Base-by-base conservation (phyloP, 176 grass and related monocot species). In the Guadua angustifolia region DNA sequence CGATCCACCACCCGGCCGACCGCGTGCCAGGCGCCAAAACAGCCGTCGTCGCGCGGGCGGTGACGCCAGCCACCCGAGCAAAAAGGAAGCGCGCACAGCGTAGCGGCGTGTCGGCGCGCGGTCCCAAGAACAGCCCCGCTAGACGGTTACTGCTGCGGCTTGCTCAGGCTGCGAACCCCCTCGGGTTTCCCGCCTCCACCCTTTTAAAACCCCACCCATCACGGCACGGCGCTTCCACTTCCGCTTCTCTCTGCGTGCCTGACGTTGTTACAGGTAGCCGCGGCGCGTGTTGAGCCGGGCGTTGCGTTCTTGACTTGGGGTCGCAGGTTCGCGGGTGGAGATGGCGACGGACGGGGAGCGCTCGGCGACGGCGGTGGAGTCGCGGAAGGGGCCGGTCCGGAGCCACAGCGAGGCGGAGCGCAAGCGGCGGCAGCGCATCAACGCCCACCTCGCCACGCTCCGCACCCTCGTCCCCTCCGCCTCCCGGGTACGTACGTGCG, bases 371-470 rank as follows among this genome's bases (percentile, higher is more conserved):
- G 53, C 83, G 47, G 45, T 15, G 6, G 50, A 83, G 65, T 5
- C 42, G 73, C 46, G 63, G 71, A 89, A 86, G 67, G 89, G 36
- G 42, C 5, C 88, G 22, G 81, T 42, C 26, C 73, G 92, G 80
- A 98, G 92, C 75, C 92, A 98, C 87, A 91, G 92, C 76, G 95
- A 98, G 79, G 92, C 92, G 5, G 95, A 98, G 89, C 85, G 95
- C 50, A 86, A 88, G 87, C 78, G 95, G 84, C 74, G 95, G 58
- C 92, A 98, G 79, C 92, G 92, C 49, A 98, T 98, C 92, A 98
- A 98, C 77, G 91, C 88, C 4, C 95, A 98, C 76, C 95, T 98
- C 61, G 92, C 92, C 73, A 95, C 95, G 67, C 93, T 98, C 74
- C 92, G 95, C 58, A 90, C 86, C 80, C 91, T 98, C 72, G 70